Evolutionary conservation across 495 filamentous ascomycete species (phyloP).

Genomic region (Tuber microsphaerosporum): DNA sequence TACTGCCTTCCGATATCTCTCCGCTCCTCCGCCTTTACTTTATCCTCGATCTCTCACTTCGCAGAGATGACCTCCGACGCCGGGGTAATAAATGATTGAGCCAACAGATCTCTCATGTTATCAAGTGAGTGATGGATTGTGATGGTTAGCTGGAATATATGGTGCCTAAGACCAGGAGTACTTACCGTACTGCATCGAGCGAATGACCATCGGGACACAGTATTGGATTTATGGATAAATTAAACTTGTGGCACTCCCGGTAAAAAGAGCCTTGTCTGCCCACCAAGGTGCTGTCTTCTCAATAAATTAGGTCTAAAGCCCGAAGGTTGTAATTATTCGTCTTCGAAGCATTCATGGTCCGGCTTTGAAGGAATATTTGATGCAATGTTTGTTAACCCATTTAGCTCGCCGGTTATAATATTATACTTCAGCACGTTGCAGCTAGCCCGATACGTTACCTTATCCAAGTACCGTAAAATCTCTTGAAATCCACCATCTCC

Average conservation of each 20-base stretch:
- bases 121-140: background rate
- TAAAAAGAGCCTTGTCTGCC: background rate
- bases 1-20: too few relatives aligned
- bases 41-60: too few relatives aligned
- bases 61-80: too few relatives aligned
- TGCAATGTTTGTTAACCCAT: background rate
- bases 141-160: background rate
- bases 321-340: background rate
- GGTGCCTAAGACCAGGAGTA: background rate
- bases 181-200: background rate
- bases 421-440: background rate
- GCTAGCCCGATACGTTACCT: background rate
- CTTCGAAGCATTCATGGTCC: background rate
- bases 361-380: background rate
- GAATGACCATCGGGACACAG: background rate
- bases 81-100: too few relatives aligned
- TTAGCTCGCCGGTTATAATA: background rate
- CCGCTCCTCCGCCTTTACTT: too few relatives aligned
- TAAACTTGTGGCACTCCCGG: background rate
- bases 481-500: too few relatives aligned
- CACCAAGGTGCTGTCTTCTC: background rate
- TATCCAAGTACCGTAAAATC: background rate
- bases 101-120: background rate
- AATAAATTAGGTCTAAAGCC: background rate
- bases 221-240: background rate